Evolutionary conservation across 257 asterid species (phyloP).

Genomic region (Ophiorrhiza pumila): DNA sequence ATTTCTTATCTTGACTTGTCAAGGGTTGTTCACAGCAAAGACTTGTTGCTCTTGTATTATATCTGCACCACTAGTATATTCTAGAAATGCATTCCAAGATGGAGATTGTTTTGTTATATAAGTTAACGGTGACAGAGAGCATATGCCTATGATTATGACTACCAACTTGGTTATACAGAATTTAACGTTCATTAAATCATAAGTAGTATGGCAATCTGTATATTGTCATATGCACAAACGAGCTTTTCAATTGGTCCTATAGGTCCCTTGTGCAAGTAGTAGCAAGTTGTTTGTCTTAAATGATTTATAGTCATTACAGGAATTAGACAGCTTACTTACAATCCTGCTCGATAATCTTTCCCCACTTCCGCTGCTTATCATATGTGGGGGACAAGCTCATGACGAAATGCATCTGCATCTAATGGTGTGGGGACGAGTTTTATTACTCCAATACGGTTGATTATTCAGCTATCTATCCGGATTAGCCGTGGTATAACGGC

Average conservation of each 20-base stretch:
- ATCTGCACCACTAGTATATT: background rate
- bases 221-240: background rate
- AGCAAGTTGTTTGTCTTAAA: background rate
- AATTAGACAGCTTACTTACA: background rate
- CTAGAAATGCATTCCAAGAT: background rate
- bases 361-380: background rate
- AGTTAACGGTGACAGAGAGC: conserved; percentile 1
- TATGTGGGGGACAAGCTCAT: background rate
- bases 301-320: background rate
- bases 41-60: background rate
- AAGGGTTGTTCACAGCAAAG: background rate
- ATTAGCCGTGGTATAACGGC: background rate
- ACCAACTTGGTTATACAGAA: background rate
- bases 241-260: background rate
- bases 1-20: background rate
- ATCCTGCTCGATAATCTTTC: conserved; percentile 1
- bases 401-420: background rate
- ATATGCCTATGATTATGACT: background rate
- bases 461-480: background rate
- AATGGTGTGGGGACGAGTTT: background rate
- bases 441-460: background rate
- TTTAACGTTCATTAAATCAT: background rate
- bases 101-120: background rate
- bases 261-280: conserved; percentile 11
- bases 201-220: background rate